Evolutionary conservation across 257 asterid genomes (phyloP), one percentile per base, ranked within the genome.

Genomic region (Lantana camara): DNA sequence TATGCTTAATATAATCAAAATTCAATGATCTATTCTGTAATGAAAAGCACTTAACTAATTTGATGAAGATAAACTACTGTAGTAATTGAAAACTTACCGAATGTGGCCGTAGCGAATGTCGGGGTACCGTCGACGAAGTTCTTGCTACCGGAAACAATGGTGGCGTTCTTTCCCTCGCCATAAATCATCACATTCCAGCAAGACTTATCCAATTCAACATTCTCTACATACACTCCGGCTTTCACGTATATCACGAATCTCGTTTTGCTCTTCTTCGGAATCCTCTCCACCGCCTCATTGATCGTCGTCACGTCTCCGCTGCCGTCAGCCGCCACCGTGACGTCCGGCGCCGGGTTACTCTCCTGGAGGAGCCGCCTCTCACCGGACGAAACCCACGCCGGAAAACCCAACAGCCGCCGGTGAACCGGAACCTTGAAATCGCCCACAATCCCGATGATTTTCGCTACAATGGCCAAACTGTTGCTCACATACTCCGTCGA

Each of bases 161-260:
- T 80, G 46, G 73, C 62, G 2, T 21, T 17, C 74, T 64, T 78
- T 3, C 95, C 97, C 37, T 87, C 97, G 9, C 97, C 97, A 50
- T 83, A 88, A 1, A 90, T 78, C 96, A 88, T 80, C 21, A 91
- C 85, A 64, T 91, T 91, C 96, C 86, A 83, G 38, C 12, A 12
- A 1, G 87, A 57, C 29, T 88, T 88, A 7, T 82, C 89, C 89
- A 87, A 27, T 1, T 54, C 55, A 66, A 89, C 83, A 32, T 87
- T 67, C 79, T 84, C 96, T 44, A 64, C 70, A 47, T 88, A 88
- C 9, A 1, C 69, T 1, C 98, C 98, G 0, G 75, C 82, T 78
- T 79, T 88, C 24, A 88, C 79, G 45, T 86, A 41, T 44, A 91
- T 85, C 17, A 91, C 80, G 19, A 80, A 88, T 66, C 76, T 84